phyloP scores from a whole-genome alignment of 2,329 filamentous ascomycete genomes.

The Aspergillus clavatus region DNA sequence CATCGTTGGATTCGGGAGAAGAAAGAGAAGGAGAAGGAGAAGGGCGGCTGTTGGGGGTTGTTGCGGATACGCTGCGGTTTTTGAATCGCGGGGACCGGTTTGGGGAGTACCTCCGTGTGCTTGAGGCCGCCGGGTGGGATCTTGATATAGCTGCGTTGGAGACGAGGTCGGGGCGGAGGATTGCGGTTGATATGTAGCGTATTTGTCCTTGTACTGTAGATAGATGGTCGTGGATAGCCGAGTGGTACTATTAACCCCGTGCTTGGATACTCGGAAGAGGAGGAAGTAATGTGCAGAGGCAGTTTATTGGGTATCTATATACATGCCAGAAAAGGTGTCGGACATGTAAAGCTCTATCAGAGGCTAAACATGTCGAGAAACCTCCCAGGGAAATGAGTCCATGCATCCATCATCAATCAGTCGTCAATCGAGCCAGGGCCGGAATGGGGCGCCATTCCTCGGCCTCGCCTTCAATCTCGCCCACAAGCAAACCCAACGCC shows the following conservation, averaged over 20 bases:
- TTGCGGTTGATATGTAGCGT: constrained; percentile 17
- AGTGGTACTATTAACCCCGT: too few relatives aligned
- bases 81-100: constrained; percentile 42
- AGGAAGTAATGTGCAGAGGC: background rate
- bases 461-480: too few relatives aligned
- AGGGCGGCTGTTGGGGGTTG: constrained; percentile 27
- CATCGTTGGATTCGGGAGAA: too few relatives aligned
- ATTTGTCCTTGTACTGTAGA: too few relatives aligned
- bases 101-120: constrained; percentile 37
- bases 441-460: too few relatives aligned
- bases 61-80: constrained; percentile 42
- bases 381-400: background rate
- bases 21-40: background rate
- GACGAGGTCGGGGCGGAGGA: constrained; percentile 51
- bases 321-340: background rate
- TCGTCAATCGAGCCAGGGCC: background rate
- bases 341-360: background rate
- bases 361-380: background rate
- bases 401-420: background rate
- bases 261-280: too few relatives aligned
- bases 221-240: too few relatives aligned
- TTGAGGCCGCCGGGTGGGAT: constrained; percentile 60
- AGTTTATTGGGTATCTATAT: background rate
- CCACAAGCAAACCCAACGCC: background rate
- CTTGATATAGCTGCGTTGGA: constrained; percentile 60